phyloP scores from a whole-genome alignment of 2,329 filamentous ascomycete species.

The Shiraia sp. region DNA sequence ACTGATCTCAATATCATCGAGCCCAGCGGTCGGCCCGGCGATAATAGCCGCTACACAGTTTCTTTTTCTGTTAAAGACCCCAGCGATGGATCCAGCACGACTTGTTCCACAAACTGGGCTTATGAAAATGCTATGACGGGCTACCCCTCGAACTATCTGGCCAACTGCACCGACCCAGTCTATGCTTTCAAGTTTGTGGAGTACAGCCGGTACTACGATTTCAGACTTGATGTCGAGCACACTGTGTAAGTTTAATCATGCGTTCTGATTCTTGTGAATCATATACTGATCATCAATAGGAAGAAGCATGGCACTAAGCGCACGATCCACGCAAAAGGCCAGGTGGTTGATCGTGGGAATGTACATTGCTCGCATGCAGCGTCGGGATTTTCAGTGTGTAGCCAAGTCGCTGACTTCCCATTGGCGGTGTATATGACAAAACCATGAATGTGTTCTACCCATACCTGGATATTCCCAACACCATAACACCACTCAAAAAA shows the following conservation, averaged over 20 bases:
- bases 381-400: constrained; percentile 15
- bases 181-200: constrained; percentile 17
- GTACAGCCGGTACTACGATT: constrained; percentile 11
- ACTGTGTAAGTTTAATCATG: background rate
- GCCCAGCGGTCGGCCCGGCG: constrained; percentile 11
- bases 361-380: constrained; percentile 13
- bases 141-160: constrained; percentile 7
- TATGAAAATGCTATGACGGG: constrained; percentile 8
- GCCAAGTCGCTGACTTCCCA: constrained; percentile 10
- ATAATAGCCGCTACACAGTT: constrained; percentile 9
- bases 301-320: constrained; percentile 9
- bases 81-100: constrained; percentile 5
- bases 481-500: too few species aligned
- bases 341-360: constrained; percentile 6
- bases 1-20: constrained; percentile 17
- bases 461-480: too few species aligned
- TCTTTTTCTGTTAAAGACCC: constrained; percentile 17
- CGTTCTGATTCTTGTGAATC: background rate
- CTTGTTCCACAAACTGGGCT: constrained; percentile 11
- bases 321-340: constrained; percentile 7
- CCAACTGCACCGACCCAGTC: constrained; percentile 7
- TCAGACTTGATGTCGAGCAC: constrained; percentile 17
- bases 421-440: constrained; percentile 14
- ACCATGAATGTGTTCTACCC: too few species aligned
- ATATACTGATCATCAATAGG: background rate